Conservation (phyloP, 2,329 filamentous ascomycete genomes). For the Didymella exigua region DNA sequence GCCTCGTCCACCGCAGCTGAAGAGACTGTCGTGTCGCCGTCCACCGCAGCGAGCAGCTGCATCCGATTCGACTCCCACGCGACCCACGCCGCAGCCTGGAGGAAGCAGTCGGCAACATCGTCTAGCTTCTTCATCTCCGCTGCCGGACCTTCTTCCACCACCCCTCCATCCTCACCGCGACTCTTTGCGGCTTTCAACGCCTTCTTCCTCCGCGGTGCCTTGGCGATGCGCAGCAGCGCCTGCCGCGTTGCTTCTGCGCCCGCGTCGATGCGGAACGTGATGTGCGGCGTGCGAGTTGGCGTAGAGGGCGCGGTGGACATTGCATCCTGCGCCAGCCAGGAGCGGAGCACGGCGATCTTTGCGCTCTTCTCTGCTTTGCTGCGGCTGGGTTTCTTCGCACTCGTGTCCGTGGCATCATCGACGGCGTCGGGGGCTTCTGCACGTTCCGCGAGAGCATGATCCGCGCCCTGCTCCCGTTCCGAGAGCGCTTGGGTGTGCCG, state of each 20-base stretch:
- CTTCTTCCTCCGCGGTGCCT: background rate
- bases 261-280: slow-evolving; percentile 23
- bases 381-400: slow-evolving; percentile 45
- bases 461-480: too few relatives aligned
- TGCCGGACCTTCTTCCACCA: background rate
- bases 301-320: slow-evolving; percentile 14
- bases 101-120: slow-evolving; percentile 78
- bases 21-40: background rate
- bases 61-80: slow-evolving; percentile 70
- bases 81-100: slow-evolving; percentile 79
- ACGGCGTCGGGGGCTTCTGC: slow-evolving; percentile 18
- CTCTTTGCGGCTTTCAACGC: background rate
- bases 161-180: background rate
- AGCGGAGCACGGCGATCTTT: slow-evolving; percentile 67
- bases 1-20: background rate
- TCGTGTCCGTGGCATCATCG: background rate
- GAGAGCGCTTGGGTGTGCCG: slow-evolving; percentile 16
- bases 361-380: slow-evolving; percentile 58
- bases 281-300: slow-evolving; percentile 14
- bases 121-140: slow-evolving; percentile 66
- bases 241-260: slow-evolving; percentile 10
- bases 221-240: slow-evolving; percentile 11
- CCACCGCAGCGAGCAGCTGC: slow-evolving; percentile 13
- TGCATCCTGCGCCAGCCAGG: slow-evolving; percentile 34
- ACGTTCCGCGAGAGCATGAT: background rate